Evolutionary conservation across 2,329 filamentous ascomycete genomes (phyloP), one percentile per base, ranked within the genome.

Genomic region (Polytolypa hystricis): DNA sequence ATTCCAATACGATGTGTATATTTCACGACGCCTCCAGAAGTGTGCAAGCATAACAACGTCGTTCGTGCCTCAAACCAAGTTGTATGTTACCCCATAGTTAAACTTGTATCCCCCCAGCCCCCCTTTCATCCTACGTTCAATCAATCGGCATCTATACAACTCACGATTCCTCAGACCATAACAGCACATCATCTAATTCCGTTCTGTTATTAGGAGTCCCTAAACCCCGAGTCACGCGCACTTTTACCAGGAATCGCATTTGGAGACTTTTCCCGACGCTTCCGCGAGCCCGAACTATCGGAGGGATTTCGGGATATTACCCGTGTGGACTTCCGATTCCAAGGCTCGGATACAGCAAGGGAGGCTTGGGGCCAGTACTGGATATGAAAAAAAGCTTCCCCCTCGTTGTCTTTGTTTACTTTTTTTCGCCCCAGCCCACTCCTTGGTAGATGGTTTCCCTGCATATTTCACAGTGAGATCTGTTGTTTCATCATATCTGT

Each of bases 281-380:
- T 84, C 60, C 76, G 77, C 45, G 71, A 79, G 46, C 91, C 89
- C 1, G 71, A 69, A 26, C 41, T 72, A 1, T 69, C 73, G 9
- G 91, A 98, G 60, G 89, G 89, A 0, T 95, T 95, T 50, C 65
- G 81, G 44, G 84, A 95, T 47, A 74, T 98, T 23, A 67, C 74
- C 1, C 73, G 76, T 37, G 65, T 93, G 0, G 73, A 81, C 20
- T 98, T 98, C 51, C 53, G 68, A 55, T 89, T 91, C 53, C 65
- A 73, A 28, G 85, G 85, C 0, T 72, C 69, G 1, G 70, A 75
- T 35, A 74, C 80, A 21, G 77, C 85, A 46, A 78, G 77, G 51
- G 63, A 64, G 23, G 61, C 83, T 30, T 95, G 87, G 86, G 71
- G 67, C 4, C 74, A 72, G 48, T 87, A 84, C 52, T 95, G 85